Conservation (phyloP, 305 asterid species). For the Fraxinus latifolia region DNA sequence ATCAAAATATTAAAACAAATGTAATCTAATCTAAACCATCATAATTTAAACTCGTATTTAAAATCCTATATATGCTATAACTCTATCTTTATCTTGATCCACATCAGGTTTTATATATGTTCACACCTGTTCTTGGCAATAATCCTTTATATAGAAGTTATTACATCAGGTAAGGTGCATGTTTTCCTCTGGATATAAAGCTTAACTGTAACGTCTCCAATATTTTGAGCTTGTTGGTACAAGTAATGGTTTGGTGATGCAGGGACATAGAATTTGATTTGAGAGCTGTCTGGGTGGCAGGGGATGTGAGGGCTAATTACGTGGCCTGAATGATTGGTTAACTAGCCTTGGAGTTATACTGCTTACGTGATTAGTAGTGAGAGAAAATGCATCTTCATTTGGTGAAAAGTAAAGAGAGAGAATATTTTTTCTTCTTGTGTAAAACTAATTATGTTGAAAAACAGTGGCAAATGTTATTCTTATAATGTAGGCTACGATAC, state of each 20-base stretch:
- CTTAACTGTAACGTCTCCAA: background rate
- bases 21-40: background rate
- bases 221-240: background rate
- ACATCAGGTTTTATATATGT: background rate
- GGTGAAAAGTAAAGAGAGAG: background rate
- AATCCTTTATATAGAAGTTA: background rate
- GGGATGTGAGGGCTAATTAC: background rate
- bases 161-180: background rate
- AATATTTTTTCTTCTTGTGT: background rate
- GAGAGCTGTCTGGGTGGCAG: background rate
- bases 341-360: background rate
- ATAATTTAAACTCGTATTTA: too few relatives aligned
- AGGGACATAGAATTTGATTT: background rate
- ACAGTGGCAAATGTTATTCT: background rate
- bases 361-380: background rate
- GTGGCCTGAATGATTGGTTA: background rate
- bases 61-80: background rate
- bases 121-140: background rate
- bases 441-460: background rate
- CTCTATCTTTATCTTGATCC: background rate
- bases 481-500: background rate
- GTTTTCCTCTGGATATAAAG: background rate
- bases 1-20: background rate
- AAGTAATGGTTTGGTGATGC: background rate
- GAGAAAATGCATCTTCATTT: background rate